Evolutionary conservation across 1,284 basidiomycete genomes (phyloP).

Genomic region (Rugosomyces carneus): DNA sequence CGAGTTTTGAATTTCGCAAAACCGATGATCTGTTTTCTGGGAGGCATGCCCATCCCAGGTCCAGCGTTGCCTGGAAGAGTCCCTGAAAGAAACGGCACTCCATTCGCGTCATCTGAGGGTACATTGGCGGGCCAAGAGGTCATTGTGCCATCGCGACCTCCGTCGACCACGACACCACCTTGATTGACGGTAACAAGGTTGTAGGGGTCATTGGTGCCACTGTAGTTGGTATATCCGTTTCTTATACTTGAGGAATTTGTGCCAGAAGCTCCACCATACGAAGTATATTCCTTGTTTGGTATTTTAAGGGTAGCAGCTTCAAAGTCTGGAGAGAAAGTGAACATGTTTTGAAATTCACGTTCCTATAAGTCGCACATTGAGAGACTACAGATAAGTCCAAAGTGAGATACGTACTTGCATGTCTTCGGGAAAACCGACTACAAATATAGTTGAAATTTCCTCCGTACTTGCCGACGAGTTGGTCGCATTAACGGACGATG

Average conservation of each 20-base stretch:
- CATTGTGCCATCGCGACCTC: constrained; percentile 60
- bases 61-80: constrained; percentile 18
- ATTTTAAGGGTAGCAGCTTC: constrained; percentile 98
- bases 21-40: constrained; percentile 94
- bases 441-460: constrained; percentile 97
- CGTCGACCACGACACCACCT: constrained; percentile 69
- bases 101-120: constrained; percentile 25
- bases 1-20: constrained; percentile 94
- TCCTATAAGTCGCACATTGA: constrained; percentile 49
- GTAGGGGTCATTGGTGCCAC: constrained; percentile 67
- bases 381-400: constrained; percentile 1
- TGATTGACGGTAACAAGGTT: constrained; percentile 74
- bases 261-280: constrained; percentile 45
- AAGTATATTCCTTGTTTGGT: constrained; percentile 80
- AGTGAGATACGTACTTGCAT: constrained; percentile 70
- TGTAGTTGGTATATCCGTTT: constrained; percentile 20
- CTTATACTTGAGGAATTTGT: constrained; percentile 11
- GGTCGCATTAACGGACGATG: constrained; percentile 16
- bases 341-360: constrained; percentile 99
- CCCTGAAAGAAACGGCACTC: constrained; percentile 25
- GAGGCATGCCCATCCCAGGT: constrained; percentile 39
- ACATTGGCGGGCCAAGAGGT: constrained; percentile 56
- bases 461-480: constrained; percentile 43
- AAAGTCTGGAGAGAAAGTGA: constrained; percentile 92
- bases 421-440: constrained; percentile 98